These are phyloP conservation scores for Rhizodiscina lignyota DNA, from an alignment of 495 filamentous ascomycete genomes.

Conservation along the genomic window DNA sequence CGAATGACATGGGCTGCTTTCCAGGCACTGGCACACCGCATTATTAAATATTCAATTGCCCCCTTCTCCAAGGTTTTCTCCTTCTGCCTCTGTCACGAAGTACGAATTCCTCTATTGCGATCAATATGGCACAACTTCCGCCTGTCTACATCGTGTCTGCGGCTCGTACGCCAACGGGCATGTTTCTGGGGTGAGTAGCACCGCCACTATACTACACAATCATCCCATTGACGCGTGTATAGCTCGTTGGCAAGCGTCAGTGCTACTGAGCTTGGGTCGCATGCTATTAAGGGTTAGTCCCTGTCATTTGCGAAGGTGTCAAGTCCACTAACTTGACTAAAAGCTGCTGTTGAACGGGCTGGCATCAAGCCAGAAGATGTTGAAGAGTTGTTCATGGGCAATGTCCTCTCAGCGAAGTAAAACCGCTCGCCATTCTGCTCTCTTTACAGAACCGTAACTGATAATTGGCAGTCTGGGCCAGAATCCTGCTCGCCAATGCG, in stretches of 20 bases:
- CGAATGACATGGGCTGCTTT: too few relatives aligned
- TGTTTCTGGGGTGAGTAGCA: conserved; percentile 66
- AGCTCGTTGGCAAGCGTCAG: conserved; percentile 73
- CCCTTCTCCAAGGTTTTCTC: too few relatives aligned
- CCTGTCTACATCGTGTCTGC: conserved; percentile 92
- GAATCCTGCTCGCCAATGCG: conserved; percentile 89
- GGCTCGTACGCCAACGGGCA: conserved; percentile 78
- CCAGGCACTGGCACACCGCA: too few relatives aligned
- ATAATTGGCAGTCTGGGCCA: conserved; percentile 69
- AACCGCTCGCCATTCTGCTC: conserved; percentile 11
- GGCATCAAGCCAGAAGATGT: conserved; percentile 73
- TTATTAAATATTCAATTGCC: too few relatives aligned
- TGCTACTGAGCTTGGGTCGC: conserved; percentile 74
- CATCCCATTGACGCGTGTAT: not conserved
- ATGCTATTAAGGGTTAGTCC: conserved; percentile 71
- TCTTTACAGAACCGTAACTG: too few relatives aligned
- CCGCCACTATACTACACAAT: not conserved
- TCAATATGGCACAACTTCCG: conserved; percentile 46
- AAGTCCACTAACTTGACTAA: conserved; percentile 5
- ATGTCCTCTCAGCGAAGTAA: conserved; percentile 92
- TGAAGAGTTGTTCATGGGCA: conserved; percentile 93
- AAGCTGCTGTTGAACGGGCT: conserved; percentile 74
- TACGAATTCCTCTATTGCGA: too few relatives aligned
- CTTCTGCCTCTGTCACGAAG: too few relatives aligned
- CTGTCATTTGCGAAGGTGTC: not conserved